phyloP scores from a whole-genome alignment of 2,329 filamentous ascomycete species.

The Nothophoma quercina region DNA sequence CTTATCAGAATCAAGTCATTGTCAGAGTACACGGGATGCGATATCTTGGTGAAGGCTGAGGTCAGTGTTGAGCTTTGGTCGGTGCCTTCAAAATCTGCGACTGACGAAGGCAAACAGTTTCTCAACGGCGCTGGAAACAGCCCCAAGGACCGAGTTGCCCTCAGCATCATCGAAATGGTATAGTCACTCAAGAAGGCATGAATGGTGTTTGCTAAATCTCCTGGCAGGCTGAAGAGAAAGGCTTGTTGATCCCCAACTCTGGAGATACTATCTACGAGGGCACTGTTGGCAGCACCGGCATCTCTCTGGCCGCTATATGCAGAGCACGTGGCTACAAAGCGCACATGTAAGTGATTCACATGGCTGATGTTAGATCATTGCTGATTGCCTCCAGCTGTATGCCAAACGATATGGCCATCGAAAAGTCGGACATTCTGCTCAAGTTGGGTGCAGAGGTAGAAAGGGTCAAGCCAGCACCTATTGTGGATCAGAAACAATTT shows the following conservation, averaged over 20 bases:
- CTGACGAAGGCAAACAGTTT: constrained; percentile 59
- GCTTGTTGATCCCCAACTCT: constrained; percentile 76
- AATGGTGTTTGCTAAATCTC: constrained; percentile 11
- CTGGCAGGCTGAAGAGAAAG: constrained; percentile 73
- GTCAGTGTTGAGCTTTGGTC: constrained; percentile 44
- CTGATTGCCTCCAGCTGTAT: constrained; percentile 70
- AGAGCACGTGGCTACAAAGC: constrained; percentile 88
- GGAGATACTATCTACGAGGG: constrained; percentile 98
- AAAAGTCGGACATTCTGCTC: constrained; percentile 88
- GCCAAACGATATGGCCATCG: constrained; percentile 86
- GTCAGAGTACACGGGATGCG: constrained; percentile 84
- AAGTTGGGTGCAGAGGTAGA: constrained; percentile 94
- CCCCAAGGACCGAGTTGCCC: constrained; percentile 92
- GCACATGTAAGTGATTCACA: constrained; percentile 70
- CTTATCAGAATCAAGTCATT: constrained; percentile 86
- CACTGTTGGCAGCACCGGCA: constrained; percentile 94
- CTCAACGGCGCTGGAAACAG: constrained; percentile 93
- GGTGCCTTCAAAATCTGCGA: background rate
- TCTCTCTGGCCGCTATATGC: constrained; percentile 88
- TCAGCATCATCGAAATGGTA: constrained; percentile 80
- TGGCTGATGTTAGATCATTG: background rate
- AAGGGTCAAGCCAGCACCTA: constrained; percentile 87
- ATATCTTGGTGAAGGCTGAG: constrained; percentile 92
- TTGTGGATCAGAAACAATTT: constrained; percentile 91
- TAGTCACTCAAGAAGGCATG: constrained; percentile 1